Evolutionary conservation across 495 filamentous ascomycete genomes (phyloP), one percentile per base, ranked within the genome.

Genomic region (Elaphomyces granulatus): DNA sequence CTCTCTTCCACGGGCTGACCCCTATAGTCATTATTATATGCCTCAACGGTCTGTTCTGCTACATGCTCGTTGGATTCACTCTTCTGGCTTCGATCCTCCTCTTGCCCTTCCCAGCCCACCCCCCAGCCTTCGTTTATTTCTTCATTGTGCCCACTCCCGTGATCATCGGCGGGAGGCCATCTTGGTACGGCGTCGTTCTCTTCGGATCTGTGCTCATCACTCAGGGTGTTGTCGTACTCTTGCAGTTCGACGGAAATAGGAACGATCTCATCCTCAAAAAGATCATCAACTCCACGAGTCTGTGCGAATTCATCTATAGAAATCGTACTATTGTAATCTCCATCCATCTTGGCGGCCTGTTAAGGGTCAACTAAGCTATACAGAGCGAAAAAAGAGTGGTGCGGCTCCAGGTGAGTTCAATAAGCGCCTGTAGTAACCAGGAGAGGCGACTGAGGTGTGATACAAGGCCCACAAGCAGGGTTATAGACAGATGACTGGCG

Each of bases 231-330:
- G 16, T 40, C 41, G 28, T 58, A 53, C 1, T 49, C 48, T 26
- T 53, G 57, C 30, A 54, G 55, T 39, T 60, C 58, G 2, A 53
- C 53, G 2, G 68, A 38, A 20, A 80, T 58, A 3, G 80, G 78
- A 23, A 75, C 74, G 45, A 82, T 79, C 48, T 82, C 80, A 49
- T 83, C 79, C 45, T 78, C 74, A 48, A 81, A 81, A 12, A 83
- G 56, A 53, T 83, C 77, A 45, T 84, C 78, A 12, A 68, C 70
- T 8, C 66, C 67, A 20, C 78, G 66, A 0, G 78, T 79, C 48
- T 81, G 80, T 14, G 77, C 77, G 46, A 81, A 81, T 41, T 63
- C 59, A 44, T 68, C 62, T 42, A 62, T 54, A 4, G 33, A 38
- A 19, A 35, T 36, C 23, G 12, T 6, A 6, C 23, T 12, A 28